phyloP scores from a whole-genome alignment of 164 flowering plant species.

The Chloranthus sessilifolius region DNA sequence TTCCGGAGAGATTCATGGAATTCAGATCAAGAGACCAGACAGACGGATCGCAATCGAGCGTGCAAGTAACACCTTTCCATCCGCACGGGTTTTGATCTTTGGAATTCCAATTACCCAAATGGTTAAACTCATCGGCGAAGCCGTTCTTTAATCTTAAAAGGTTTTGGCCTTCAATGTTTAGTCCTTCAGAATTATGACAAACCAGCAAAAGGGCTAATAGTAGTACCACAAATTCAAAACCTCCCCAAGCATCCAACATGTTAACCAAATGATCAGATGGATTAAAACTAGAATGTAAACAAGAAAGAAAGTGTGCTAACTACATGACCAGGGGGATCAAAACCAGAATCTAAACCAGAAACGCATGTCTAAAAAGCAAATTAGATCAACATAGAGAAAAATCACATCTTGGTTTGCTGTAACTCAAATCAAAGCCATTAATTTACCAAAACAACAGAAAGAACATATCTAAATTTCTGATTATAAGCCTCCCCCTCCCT shows the following conservation, averaged over 20 bases:
- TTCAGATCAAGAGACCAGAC: conserved; percentile 57
- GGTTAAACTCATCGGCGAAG: conserved; percentile 37
- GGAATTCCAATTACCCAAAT: conserved; percentile 52
- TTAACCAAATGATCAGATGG: conserved; percentile 9
- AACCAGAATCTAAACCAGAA: no score
- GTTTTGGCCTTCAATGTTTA: conserved; percentile 56
- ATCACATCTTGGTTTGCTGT: no score
- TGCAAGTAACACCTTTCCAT: conserved; percentile 82
- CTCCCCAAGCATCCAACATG: conserved; percentile 28
- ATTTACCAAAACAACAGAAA: no score
- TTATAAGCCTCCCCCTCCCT: no score
- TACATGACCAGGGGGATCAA: no score
- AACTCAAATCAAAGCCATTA: no score
- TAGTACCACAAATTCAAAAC: conserved; percentile 13
- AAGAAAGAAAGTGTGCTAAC: no score
- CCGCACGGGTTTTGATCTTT: conserved; percentile 61
- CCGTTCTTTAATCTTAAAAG: conserved; percentile 56
- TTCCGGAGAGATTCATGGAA: conserved; percentile 71
- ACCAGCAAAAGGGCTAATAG: conserved; percentile 19
- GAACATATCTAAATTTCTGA: no score
- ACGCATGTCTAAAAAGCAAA: no score
- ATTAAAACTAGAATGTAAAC: neutral
- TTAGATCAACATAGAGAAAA: no score
- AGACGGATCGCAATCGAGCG: conserved; percentile 27
- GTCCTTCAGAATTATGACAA: conserved; percentile 32